These are phyloP conservation scores for Letharia lupina DNA, from an alignment of 495 filamentous ascomycete genomes.

Conservation along the genomic window DNA sequence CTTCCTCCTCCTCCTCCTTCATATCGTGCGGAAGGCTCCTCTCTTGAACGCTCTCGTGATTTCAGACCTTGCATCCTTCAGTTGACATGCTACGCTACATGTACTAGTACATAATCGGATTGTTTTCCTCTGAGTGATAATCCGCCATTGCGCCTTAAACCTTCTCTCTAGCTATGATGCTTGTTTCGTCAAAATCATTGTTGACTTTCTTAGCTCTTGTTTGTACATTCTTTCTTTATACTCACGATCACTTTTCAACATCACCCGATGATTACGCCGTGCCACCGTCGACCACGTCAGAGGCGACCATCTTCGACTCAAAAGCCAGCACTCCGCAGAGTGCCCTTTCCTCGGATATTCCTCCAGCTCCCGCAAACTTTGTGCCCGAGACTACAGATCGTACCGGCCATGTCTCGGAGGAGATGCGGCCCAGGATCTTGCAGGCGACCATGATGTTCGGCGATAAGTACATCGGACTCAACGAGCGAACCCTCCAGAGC, in stretches of 20 bases:
- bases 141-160: neutral
- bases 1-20: too few relatives aligned
- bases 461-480: constrained; percentile 18
- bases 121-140: neutral
- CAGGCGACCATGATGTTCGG: constrained; percentile 5
- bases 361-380: neutral
- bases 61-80: too few relatives aligned
- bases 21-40: too few relatives aligned
- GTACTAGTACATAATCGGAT: too few relatives aligned
- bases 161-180: neutral
- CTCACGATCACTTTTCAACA: neutral
- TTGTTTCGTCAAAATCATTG: neutral
- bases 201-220: neutral
- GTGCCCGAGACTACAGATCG: neutral
- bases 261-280: neutral
- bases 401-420: neutral
- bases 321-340: neutral
- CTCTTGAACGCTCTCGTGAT: too few relatives aligned
- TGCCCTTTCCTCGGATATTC: neutral
- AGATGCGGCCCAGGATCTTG: neutral
- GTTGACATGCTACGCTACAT: too few relatives aligned
- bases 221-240: neutral
- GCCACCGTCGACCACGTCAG: neutral
- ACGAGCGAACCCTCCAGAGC: constrained; percentile 34
- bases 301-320: neutral